These are phyloP conservation scores for Monosporozyma servazzii DNA, from an alignment of 805 yeast species.

Conservation along the genomic window DNA sequence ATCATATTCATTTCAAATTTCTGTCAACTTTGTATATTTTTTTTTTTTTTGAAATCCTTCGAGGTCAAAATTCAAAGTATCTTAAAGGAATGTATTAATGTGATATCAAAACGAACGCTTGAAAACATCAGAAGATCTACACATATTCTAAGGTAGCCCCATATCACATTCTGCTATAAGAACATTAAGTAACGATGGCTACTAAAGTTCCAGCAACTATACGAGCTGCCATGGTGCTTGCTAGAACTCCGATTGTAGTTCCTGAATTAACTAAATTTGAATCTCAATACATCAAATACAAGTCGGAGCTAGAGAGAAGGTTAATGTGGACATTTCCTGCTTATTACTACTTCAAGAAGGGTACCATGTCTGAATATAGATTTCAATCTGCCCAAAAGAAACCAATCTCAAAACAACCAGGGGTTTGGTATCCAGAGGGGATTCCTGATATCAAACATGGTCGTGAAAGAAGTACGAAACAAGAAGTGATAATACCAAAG, in stretches of 20 bases:
- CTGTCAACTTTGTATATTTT: not conserved
- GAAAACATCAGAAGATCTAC: not conserved
- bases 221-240: constrained; percentile 53
- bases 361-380: constrained; percentile 79
- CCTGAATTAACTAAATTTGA: constrained; percentile 69
- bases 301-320: constrained; percentile 76
- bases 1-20: not conserved
- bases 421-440: constrained; percentile 74
- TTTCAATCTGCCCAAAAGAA: constrained; percentile 66
- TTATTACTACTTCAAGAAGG: constrained; percentile 82
- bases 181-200: not conserved
- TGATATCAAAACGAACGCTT: not conserved
- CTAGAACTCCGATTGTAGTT: constrained; percentile 79
- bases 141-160: not conserved
- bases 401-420: constrained; percentile 64
- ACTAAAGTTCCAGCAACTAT: constrained; percentile 5
- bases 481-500: constrained; percentile 67
- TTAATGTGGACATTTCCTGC: constrained; percentile 97
- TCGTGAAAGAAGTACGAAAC: constrained; percentile 81
- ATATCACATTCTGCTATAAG: not conserved
- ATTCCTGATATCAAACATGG: constrained; percentile 77
- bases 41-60: not conserved
- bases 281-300: constrained; percentile 67
- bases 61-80: not conserved
- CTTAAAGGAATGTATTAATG: not conserved